Percentiles rank a stretch among this genome's conserved stretches.
phyloP scores from a whole-genome alignment of 2,329 filamentous ascomycete species.

The Alternaria infectoria region DNA sequence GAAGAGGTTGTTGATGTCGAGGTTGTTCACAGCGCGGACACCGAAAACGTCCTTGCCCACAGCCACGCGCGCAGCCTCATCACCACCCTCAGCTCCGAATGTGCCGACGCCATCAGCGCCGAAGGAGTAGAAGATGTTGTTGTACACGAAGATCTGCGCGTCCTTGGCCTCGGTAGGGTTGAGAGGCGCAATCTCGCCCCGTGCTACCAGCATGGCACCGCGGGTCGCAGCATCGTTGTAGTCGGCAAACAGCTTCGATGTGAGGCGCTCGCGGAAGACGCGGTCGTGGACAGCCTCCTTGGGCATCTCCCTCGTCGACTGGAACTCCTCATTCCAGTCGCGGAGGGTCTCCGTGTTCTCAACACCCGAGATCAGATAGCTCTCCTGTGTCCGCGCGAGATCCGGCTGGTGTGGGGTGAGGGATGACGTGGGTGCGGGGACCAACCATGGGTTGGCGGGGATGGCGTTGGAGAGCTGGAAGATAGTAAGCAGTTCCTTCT shows the following conservation, averaged over 20 bases:
- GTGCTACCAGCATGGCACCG: slow-evolving; percentile 88
- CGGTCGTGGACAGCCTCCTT: slow-evolving; percentile 94
- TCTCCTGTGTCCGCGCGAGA: slow-evolving; percentile 88
- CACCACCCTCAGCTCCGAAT: slow-evolving; percentile 93
- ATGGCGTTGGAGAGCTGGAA: slow-evolving; percentile 97
- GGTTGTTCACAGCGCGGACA: slow-evolving; percentile 93
- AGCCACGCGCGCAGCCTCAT: slow-evolving; percentile 93
- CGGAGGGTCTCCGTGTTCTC: slow-evolving; percentile 94
- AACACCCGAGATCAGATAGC: slow-evolving; percentile 84
- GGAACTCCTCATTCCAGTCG: slow-evolving; percentile 99
- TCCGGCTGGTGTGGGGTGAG: slow-evolving; percentile 78
- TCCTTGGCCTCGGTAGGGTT: slow-evolving; percentile 93
- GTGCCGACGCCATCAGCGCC: slow-evolving; percentile 97
- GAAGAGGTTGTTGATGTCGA: slow-evolving; percentile 93
- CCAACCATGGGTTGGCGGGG: slow-evolving; percentile 89
- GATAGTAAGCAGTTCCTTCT: slow-evolving; percentile 85
- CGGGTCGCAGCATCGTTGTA: slow-evolving; percentile 95
- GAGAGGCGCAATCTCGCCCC: slow-evolving; percentile 88
- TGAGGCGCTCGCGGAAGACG: slow-evolving; percentile 91
- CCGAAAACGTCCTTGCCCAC: slow-evolving; percentile 96
- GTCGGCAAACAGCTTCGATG: slow-evolving; percentile 95
- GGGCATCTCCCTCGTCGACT: slow-evolving; percentile 92
- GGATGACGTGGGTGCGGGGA: slow-evolving; percentile 70
- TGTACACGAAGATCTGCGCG: slow-evolving; percentile 98
- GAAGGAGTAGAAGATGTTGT: slow-evolving; percentile 99